Conservation (phyloP, 129 eudicot genomes). For the Saposhnikovia divaricata region DNA sequence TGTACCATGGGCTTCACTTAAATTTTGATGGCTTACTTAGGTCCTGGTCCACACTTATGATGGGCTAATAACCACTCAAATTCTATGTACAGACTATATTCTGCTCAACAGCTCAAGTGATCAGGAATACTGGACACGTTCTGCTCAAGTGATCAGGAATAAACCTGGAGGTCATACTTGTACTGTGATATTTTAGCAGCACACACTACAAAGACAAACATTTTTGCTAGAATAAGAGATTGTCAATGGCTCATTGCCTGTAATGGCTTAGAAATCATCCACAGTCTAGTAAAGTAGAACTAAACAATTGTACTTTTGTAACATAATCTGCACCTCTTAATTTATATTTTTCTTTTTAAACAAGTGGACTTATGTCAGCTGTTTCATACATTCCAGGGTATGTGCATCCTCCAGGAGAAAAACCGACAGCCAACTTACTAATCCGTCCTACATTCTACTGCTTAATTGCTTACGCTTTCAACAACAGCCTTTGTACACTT, state of each 20-base stretch:
- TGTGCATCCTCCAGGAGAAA: too few species aligned
- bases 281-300: background rate
- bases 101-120: too few species aligned
- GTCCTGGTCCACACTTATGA: background rate
- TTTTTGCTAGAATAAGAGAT: background rate
- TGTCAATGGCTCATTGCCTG: background rate
- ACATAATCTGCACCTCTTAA: background rate
- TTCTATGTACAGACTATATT: background rate
- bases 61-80: background rate
- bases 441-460: too few species aligned
- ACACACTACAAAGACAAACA: background rate
- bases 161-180: background rate
- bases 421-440: too few species aligned
- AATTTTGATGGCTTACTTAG: background rate
- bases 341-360: too few species aligned
- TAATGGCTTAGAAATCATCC: background rate
- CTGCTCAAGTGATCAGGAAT: background rate
- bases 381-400: too few species aligned
- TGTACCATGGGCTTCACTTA: background rate
- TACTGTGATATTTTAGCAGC: background rate
- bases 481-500: too few species aligned
- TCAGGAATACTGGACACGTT: background rate
- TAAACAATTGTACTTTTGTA: background rate
- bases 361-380: too few species aligned
- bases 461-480: too few species aligned